Base-by-base conservation (phyloP, 73 alveolate genomes). In the Blepharisma japonicum region DNA sequence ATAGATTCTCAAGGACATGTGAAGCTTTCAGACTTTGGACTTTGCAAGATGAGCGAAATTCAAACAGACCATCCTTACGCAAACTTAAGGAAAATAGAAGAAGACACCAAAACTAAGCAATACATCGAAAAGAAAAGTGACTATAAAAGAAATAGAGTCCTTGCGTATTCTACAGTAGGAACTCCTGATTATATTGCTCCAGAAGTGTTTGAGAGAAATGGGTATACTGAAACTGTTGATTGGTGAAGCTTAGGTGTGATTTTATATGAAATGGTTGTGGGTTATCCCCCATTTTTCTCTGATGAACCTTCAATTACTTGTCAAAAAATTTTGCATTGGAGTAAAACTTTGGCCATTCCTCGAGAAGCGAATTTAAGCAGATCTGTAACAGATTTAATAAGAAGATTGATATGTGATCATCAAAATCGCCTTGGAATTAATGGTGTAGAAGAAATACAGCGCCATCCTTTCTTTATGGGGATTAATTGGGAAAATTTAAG, bases 131-230 rank as follows among this genome's bases (percentile, higher is more conserved):
- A 80, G 76, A 56, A 54, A 27, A 87, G 81, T 48, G 56, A 68
- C 56, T 77, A 71, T 66, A 89, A 76, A 56, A 81, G 88, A 82
- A 86, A 89, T 83, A 71, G 96, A 47, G 82, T 83, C 78, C 87
- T 94, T 42, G 98, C 98, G 4, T 91, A 81, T 79, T 91, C 97
- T 32, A 94, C 98, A 23, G 98, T 91, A 42, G 97, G 97, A 3
- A 91, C 97, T 46, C 97, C 97, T 32, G 97, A 91, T 85, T 91
- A 91, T 68, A 91, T 91, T 25, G 97, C 97, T 11, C 97, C 97
- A 7, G 97, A 91, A 66, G 97, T 91, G 53, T 94, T 81, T 85
- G 91, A 94, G 18, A 83, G 85, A 48, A 77, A 78, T 45, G 96
- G 96, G 2, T 90, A 90, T 80, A 88, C 87, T 21, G 92, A 90